Evolutionary conservation across 331 rosid species (phyloP), one percentile per base, ranked within the genome.

Genomic region (Saraca asoca): DNA sequence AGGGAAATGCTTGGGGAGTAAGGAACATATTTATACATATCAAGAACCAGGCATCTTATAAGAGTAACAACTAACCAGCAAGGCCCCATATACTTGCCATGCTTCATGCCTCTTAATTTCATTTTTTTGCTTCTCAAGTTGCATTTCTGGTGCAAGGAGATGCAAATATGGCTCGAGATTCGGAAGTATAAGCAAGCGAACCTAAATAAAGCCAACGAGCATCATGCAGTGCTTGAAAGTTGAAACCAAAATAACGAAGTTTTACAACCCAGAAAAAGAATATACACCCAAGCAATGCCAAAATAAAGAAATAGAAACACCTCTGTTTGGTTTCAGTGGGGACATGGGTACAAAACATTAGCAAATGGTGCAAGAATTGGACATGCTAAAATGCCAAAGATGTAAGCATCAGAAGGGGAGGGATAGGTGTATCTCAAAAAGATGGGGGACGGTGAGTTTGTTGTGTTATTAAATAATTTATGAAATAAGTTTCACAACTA

Each of bases 91-190:
- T 59, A 89, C 95, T 73, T 73, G 88, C 88, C 95, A 87, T 62
- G 95, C 96, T 81, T 89, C 90, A 59, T 73, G 84, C 83, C 94
- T 89, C 81, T 88, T 89, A 56, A 78, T 74, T 80, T 76, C 94
- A 62, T 89, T 85, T 69, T 78, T 87, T 72, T 85, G 96, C 67
- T 82, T 85, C 77, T 89, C 96, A 64, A 31, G 79, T 66, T 74
- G 85, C 98, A 87, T 87, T 66, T 93, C 96, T 49, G 97, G 83
- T 53, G 72, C 87, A 67, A 93, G 86, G 68, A 88, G 95, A 74
- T 71, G 95, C 81, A 89, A 73, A 76, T 93, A 89, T 8, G 90
- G 85, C 79, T 93, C 88, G n/a, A 93, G 90, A 80, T 93, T 93
- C 69, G 96, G 96, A 66, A 87, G 83, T 75, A 93, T 74, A 72